Base-by-base conservation (phyloP, 1,284 basidiomycete species). In the Puccinia novopanici region DNA sequence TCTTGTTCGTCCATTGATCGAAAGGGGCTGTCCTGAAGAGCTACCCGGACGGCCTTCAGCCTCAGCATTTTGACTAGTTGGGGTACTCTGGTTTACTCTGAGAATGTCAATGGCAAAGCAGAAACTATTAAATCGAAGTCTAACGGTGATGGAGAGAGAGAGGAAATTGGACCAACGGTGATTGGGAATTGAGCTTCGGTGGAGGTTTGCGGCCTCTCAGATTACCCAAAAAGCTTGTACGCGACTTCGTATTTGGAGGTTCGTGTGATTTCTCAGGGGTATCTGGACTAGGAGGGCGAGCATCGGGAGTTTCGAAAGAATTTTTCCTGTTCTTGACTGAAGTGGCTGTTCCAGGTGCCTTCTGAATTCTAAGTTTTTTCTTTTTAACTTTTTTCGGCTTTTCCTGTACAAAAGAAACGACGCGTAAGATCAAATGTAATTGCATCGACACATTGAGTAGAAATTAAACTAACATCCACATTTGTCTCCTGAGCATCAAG, bases 201-300 rank as follows among this genome's bases (percentile, higher is more conserved):
- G 77, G 77, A n/a, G 65, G 65, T 48, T 68, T 67, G 40, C 76
- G 63, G 27, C 27, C 75, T 73, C 77, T 50, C 9, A 80, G 27
- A 24, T 61, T 71, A 13, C 70, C 77, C 40, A 80, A 40, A 34
- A 80, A 80, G 55, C 77, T 80, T n/a, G 68, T 63, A 24, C 77
- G 37, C 3, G 77, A 71, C 24, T 71, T 78, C 9, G 52, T 24
- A 42, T 15, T 30, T 37, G 65, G 63, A 17, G 42, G 48, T 2
- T 50, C 61, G 42, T 40, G 45, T 8, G 61, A 30, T 45, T 63
- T 59, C 10, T 65, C 59, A 27, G 75, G 75, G 45, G 45, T 34
- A n/a, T 45, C 37, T 27, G 75, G 75, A 45, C 22, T 59, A 5
- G 19, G 17, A 17, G 42, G 22, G 3, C 27, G 9, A 34, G 27